Evolutionary conservation across 306 rosid species (phyloP), one percentile per base, ranked within the genome.

Genomic region (Parietaria judaica): DNA sequence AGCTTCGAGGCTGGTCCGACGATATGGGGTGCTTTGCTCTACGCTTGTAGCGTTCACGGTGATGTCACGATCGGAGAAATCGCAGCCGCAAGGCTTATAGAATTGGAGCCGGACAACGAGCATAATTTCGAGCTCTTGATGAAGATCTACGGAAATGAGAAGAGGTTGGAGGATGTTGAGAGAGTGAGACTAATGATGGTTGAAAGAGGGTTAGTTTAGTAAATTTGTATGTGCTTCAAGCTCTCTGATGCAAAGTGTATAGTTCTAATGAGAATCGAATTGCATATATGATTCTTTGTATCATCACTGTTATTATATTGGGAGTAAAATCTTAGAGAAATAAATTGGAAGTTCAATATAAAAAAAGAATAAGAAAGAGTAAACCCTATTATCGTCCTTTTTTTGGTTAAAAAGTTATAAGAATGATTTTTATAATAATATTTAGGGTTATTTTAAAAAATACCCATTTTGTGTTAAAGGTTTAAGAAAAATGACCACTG

Each of bases 91-190:
- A 78, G 66, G 56, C 95, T 92, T 49, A 83, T 88, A 15, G 96
- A 88, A 61, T 83, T 88, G 76, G 95, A 86, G 60, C 98, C 88
- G 0, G 96, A 88, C 73, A 86, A 84, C 14, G 95, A 87, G 60
- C 94, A 78, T 36, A 91, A 91, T 64, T 91, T 85, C 67, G 76
- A 75, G 62, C 95, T 91, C 68, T 66, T 91, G 58, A 85, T 83
- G 82, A 83, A 79, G 70, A 83, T 85, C 47, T 91, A 80, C 54
- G 64, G 75, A 69, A 72, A 80, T 71, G 84, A 81, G 23, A 83
- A 90, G 52, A 83, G 80, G 63, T 56, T 56, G 65, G 89, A 85
- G 56, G 89, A 79, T 61, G 69, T 74, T 70, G 79, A 86, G 74
- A 83, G 84, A 71, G 81, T 83, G 56, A 83, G 77, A 78, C 37